Evolutionary conservation across 768 basidiomycete genomes (phyloP), one percentile per base, ranked within the genome.

Genomic region (Tremella fuciformis): DNA sequence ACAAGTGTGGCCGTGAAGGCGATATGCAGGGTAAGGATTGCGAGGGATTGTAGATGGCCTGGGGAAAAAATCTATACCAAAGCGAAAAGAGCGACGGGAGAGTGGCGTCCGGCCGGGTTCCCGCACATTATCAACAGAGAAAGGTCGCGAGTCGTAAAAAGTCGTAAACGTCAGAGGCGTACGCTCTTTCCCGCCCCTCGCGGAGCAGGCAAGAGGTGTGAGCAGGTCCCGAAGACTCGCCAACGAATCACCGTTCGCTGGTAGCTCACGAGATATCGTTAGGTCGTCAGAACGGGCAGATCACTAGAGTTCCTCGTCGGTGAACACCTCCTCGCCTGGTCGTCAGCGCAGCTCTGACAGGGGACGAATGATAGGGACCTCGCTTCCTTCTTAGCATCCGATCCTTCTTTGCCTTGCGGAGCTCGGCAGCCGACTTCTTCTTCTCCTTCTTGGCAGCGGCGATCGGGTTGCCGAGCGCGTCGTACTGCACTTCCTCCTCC

Each of bases 331-430:
- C 80, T 88, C 87, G 69, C 89, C n/a, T n/a, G n/a, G 91, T 63
- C 84, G 82, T 84, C 93, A 93, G 77, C 84, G 24, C 59, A 54
- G 46, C 38, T 59, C 58, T 57, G 64, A 56, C 56, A 59, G 34
- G 24, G n/a, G 13, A 26, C 24, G 18, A 42, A 25, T 19, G 24
- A n/a, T n/a, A n/a, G n/a, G n/a, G n/a, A n/a, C n/a, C 74, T 52
- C 71, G 50, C 67, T 73, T 75, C 52, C 74, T 50, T 21, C 73
- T 47, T 46, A 75, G 89, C 78, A 94, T 89, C 57, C 93, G 89
- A 64, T 92, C 92, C 86, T 97, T 97, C 91, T 96, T 97, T 67
- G 84, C 81, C 81, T 97, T 98, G 60, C 94, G 85, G 53, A 84
- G 83, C 76, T 98, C 94, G 25, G 82, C 76, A 24, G 92, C 81